Evolutionary conservation across 306 rosid genomes (phyloP), one percentile per base, ranked within the genome.

Genomic region (Dryas drummondii): DNA sequence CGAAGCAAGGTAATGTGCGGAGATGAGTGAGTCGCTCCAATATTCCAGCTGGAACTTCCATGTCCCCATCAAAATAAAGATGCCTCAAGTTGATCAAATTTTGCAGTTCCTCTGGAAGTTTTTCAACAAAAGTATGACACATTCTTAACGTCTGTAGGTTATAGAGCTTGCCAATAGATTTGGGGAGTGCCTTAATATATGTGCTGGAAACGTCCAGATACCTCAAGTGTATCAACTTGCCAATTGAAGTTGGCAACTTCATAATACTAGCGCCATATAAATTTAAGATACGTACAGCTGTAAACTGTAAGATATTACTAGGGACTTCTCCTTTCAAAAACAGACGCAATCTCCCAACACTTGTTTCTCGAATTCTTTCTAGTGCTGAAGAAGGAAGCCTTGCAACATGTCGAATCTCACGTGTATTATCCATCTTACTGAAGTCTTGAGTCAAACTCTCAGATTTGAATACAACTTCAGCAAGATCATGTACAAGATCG

Each of bases 401-500:
- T 63, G 77, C 76, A 71, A 70, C 50, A 72, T 79, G 49, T 41
- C 49, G 46, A 16, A 40, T 7, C 5, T 7, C 47, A 54, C 15
- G 5, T 11, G 19, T 69, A 4, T 46, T 17, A 11, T 32, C 76
- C 45, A 27, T 44, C 4, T 59, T 55, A 64, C 72, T 71, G 0
- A 0, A 37, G 17, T 57, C 52, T 37, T 0, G 10, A 13, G 1
- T 45, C 73, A 68, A 58, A 4, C 37, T 17, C 1, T 66, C 70
- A 45, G 4, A 4, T 17, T 9, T 1, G 7, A n/a, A 66, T 3
- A 66, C 70, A 9, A 9, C 4, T 66, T 66, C 54, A 45, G 70
- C 69, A 64, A 64, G 69, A 64, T 64, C 49, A 41, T 63, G 68
- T 12, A 62, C 51, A 64, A 64, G 69, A 44, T 64, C 70, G n/a